A percentile compares a stretch with the other conserved stretches of the same genome.
These are phyloP conservation scores for Talaromyces sp. DNA, from an alignment of 2,329 filamentous ascomycete genomes.

Conservation along the genomic window DNA sequence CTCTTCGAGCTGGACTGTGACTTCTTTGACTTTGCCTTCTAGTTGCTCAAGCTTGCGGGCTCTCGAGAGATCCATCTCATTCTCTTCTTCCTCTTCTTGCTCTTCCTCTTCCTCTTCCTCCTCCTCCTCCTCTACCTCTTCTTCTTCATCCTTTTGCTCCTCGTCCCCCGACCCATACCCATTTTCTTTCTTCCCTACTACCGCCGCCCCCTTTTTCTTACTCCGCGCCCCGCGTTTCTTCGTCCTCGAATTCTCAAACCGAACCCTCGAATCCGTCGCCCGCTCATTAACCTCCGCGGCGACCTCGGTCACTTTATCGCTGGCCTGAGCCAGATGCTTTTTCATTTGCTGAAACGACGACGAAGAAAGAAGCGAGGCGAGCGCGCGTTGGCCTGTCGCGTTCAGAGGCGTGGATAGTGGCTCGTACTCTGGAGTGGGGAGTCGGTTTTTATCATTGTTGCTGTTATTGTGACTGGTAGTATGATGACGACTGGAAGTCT, in stretches of 20 bases:
- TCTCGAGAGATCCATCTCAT: slow-evolving; percentile 27
- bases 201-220: slow-evolving; percentile 23
- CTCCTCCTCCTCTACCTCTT: slow-evolving; percentile 25
- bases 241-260: slow-evolving; percentile 24
- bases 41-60: slow-evolving; percentile 33
- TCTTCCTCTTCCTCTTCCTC: slow-evolving; percentile 20
- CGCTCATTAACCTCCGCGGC: slow-evolving; percentile 54
- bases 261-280: slow-evolving; percentile 33
- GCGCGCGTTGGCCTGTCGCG: slow-evolving; percentile 36
- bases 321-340: slow-evolving; percentile 43
- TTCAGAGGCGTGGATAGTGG: slow-evolving; percentile 49
- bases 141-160: no score
- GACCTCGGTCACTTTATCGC: slow-evolving; percentile 41
- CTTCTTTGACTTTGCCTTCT: slow-evolving; percentile 42
- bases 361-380: slow-evolving; percentile 40
- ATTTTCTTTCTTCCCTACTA: slow-evolving; percentile 12
- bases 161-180: slow-evolving; percentile 20
- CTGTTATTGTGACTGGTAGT: neutral
- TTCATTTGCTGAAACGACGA: slow-evolving; percentile 41
- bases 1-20: slow-evolving; percentile 53
- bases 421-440: slow-evolving; percentile 42
- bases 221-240: slow-evolving; percentile 20
- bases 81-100: slow-evolving; percentile 19
- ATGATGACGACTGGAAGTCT: neutral
- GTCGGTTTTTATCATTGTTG: neutral